A percentile compares a stretch with the other conserved stretches of the same genome.
Conservation (phyloP, 495 filamentous ascomycete genomes). For the Xylaria longipes region DNA sequence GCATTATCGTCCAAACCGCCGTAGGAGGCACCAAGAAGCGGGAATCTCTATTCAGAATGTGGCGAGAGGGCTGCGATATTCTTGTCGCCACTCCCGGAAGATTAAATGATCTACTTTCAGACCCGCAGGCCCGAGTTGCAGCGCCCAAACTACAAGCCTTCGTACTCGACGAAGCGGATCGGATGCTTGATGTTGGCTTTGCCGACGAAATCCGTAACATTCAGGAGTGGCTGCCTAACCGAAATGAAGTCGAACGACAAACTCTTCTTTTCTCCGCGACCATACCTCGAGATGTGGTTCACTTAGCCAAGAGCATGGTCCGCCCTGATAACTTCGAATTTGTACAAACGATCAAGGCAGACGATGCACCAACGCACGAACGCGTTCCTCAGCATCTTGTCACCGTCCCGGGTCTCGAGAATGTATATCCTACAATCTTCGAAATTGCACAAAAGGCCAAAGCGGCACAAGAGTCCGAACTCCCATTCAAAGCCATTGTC, state of each 20-base stretch:
- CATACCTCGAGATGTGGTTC: conserved; percentile 80
- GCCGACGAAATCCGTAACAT: conserved; percentile 77
- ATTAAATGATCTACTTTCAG: conserved; percentile 81
- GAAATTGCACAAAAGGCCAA: conserved; percentile 72
- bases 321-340: conserved; percentile 71
- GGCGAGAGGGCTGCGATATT: conserved; percentile 80
- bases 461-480: conserved; percentile 35
- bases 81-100: conserved; percentile 92
- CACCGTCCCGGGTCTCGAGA: conserved; percentile 69
- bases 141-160: conserved; percentile 78
- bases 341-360: conserved; percentile 77
- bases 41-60: conserved; percentile 65
- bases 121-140: conserved; percentile 66
- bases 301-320: conserved; percentile 67
- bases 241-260: conserved; percentile 68
- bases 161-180: conserved; percentile 94
- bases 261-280: conserved; percentile 96
- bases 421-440: conserved; percentile 74
- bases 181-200: conserved; percentile 90
- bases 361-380: conserved; percentile 85
- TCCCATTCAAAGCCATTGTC: conserved; percentile 91
- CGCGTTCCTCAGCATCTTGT: conserved; percentile 80
- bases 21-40: conserved; percentile 87
- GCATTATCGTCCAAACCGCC: conserved; percentile 79
- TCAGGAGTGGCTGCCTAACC: conserved; percentile 67